Base-by-base conservation (phyloP, 228 moss, liverwort and hornwort species). In the Sphagnum magellanicum region DNA sequence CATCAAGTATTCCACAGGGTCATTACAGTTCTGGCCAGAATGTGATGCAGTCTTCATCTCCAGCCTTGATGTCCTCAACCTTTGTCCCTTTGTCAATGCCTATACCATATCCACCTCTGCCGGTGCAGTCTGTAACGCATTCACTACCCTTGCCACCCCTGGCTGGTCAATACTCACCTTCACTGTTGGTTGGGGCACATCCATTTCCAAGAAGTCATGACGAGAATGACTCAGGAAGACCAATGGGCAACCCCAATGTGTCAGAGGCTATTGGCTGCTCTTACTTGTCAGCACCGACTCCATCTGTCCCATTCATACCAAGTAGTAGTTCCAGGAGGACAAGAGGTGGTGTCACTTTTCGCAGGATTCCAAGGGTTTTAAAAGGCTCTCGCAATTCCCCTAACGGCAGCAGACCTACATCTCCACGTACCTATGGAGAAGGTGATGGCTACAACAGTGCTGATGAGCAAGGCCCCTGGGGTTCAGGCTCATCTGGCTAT, bases 381-480 rank as follows among this genome's bases (percentile, higher is more conserved):
- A 96, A 92, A 77, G 82, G 82, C 71, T 81, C 84, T 9, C 87
- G 96, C 17, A 81, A 81, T 67, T 96, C 96, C 48, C 93, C 96
- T 5, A 91, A 83, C 16, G 90, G 80, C 79, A 93, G 93, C 47
- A 82, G 86, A 14, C 96, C 96, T 52, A 81, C 93, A 16, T 96
- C 96, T 74, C 96, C 96, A 58, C 82, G 84, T 70, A 82, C 91
- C 50, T 91, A 89, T 64, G 93, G 89, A 63, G 96, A 96, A 81
- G 88, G 88, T 53, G 96, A 96, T 74, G 96, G 96, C 64, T 92
- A 96, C 69, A 96, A 96, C 77, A 96, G 96, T 69, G 90, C 86
- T 49, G 96, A 96, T 66, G 96, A 96, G 77, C 96, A 96, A 50
- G 83, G 68, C 75, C 77, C 91, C 48, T 92, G 95, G 95, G 87